Evolutionary conservation across 164 flowering plant species (phyloP).

Genomic region (Chloranthus sessilifolius): DNA sequence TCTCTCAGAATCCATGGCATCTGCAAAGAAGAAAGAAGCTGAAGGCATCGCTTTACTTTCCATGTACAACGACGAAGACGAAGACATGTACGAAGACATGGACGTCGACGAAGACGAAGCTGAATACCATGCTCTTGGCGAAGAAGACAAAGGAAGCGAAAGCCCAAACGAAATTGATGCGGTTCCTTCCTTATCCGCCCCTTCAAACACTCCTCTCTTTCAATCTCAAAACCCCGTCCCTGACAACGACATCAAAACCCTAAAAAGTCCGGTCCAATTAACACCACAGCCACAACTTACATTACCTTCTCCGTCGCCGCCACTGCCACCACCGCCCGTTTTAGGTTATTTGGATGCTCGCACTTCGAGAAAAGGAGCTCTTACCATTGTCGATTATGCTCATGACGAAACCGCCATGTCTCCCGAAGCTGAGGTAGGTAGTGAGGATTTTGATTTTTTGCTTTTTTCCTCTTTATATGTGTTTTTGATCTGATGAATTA

Average conservation of each 20-base stretch:
- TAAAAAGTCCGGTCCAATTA: slow-evolving; percentile 10
- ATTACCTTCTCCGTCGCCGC: background rate
- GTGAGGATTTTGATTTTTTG: background rate
- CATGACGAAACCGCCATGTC: slow-evolving; percentile 90
- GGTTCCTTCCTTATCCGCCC: slow-evolving; percentile 11
- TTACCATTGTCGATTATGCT: slow-evolving; percentile 71
- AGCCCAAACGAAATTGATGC: slow-evolving; percentile 2
- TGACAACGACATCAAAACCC: slow-evolving; percentile 9
- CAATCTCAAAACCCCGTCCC: slow-evolving; percentile 9
- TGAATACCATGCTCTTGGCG: slow-evolving; percentile 15
- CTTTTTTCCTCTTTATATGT: background rate
- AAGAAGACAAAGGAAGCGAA: background rate
- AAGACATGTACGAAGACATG: slow-evolving; percentile 41
- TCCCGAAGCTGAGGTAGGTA: slow-evolving; percentile 84
- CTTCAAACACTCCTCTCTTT: slow-evolving; percentile 10
- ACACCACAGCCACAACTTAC: slow-evolving; percentile 11
- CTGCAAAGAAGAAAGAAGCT: slow-evolving; percentile 42
- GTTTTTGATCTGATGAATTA: background rate
- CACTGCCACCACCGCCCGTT: slow-evolving; percentile 8
- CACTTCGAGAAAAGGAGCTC: slow-evolving; percentile 23
- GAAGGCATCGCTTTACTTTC: slow-evolving; percentile 80
- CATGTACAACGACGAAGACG: slow-evolving; percentile 68
- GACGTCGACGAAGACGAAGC: slow-evolving; percentile 39
- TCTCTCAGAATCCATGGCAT: too few relatives aligned
- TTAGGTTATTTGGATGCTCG: slow-evolving; percentile 8